Base-by-base conservation (phyloP, 2,329 filamentous ascomycete genomes). In the Aspergillus sp. region DNA sequence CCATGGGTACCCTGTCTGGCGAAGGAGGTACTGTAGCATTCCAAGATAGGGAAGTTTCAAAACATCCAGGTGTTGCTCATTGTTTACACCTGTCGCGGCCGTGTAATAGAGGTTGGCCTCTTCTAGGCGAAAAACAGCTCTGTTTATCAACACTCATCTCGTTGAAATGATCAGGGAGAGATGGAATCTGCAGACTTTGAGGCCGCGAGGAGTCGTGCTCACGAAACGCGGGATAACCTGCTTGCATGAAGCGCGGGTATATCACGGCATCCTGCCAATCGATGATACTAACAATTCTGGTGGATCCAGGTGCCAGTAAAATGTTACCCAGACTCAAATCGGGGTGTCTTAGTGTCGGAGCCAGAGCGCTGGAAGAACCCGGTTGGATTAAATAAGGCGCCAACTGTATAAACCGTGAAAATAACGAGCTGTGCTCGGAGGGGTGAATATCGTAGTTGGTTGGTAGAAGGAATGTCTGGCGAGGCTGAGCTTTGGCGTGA, bases 91-190 rank as follows among this genome's bases (percentile, higher is more conserved):
- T 22, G 64, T 74, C n/a, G 67, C 66, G 5, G 70, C 71, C 57
- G 65, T 72, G 53, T 72, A 74, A 58, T 72, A 74, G 13, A 72
- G 64, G n/a, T 72, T 73, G 13, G 72, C 66, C 50, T 71, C 64
- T 57, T 70, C 54, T 47, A 71, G 60, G 31, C 67, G 66, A 53
- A 71, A 69, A 3, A 41, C 58, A 8, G 55, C 38, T 63, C 51
- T 73, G 64, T 57, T 71, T 48, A 13, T 69, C 59, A 15, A 59
- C 28, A 22, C 15, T 56, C 60, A 71, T 69, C 15, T 62, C 7
- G 48, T 72, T 46, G 48, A 72, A 72, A 49, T 67, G n/a, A 46
- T 72, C 60, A 4, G 71, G 71, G 28, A 73, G 71, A 54, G 25
- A 28, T 63, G 70, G 70, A 59, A 67, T 67, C 34, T 68, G 19